These are phyloP conservation scores for Penicillium sp. DNA, from an alignment of 2,329 filamentous ascomycete species.

Conservation along the genomic window DNA sequence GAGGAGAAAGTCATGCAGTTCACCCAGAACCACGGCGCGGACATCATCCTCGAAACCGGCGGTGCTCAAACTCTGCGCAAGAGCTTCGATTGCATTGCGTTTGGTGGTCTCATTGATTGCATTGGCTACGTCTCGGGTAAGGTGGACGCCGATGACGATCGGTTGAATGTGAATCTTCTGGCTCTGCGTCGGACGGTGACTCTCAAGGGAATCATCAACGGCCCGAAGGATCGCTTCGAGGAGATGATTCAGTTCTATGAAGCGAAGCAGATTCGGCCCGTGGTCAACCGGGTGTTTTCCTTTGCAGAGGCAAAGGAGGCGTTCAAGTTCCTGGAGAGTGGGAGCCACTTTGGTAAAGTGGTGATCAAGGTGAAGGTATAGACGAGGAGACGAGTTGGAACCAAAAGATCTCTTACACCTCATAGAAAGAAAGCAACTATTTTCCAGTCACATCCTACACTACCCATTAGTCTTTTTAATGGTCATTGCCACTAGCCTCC, in stretches of 20 bases:
- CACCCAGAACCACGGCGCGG: slow-evolving; percentile 52
- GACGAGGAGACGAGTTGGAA: neutral
- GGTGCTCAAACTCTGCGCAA: slow-evolving; percentile 56
- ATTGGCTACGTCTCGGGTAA: slow-evolving; percentile 58
- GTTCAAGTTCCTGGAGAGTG: slow-evolving; percentile 56
- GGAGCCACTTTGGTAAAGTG: slow-evolving; percentile 61
- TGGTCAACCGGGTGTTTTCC: slow-evolving; percentile 60
- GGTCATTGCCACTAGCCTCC: slow-evolving; percentile 23
- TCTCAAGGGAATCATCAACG: slow-evolving; percentile 64
- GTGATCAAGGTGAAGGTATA: slow-evolving; percentile 50
- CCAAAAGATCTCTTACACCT: neutral
- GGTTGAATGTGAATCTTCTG: slow-evolving; percentile 64
- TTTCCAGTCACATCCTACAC: neutral
- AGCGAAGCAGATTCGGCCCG: slow-evolving; percentile 38
- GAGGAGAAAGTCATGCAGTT: slow-evolving; percentile 49
- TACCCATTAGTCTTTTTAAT: slow-evolving; percentile 1
- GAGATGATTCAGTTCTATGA: slow-evolving; percentile 44
- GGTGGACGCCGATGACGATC: slow-evolving; percentile 58
- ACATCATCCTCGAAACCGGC: slow-evolving; percentile 58
- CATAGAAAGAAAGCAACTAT: neutral
- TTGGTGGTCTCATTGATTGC: slow-evolving; percentile 52
- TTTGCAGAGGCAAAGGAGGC: slow-evolving; percentile 57
- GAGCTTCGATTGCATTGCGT: slow-evolving; percentile 50
- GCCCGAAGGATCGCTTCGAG: slow-evolving; percentile 59
- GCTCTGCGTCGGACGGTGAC: slow-evolving; percentile 56